Base-by-base conservation (phyloP, 768 basidiomycete species). In the Termitomyces sp. region DNA sequence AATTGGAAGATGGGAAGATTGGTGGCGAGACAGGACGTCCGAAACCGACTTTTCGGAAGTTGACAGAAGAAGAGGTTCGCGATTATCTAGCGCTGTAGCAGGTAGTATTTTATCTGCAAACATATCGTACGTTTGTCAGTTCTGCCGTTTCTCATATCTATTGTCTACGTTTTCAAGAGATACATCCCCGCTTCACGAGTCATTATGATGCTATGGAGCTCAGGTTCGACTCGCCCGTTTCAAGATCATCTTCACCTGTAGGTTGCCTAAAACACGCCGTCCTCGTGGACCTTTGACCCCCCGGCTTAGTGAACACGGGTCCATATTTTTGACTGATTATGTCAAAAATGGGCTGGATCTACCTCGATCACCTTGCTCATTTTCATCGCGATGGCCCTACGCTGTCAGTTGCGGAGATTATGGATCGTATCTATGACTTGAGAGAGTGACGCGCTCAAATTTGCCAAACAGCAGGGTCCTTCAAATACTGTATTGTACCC, bases 61-160 rank as follows among this genome's bases (percentile, higher is more conserved):
- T 99, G 67, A 87, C 86, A 21, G 96, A 99, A 76, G 92, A 96
- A 71, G 97, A 99, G 77, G 92, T 99, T 58, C 84, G 87, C 61
- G 97, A 99, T 75, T 99, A 98, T 75, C 75, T 98, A 69, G 87
- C 92, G 37, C 74, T 94, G 76, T 94, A 86, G 68, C 59, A 57
- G 42, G 57, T 27, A 32, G 17, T 40, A 54, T 41, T 32, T 21
- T 44, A 58, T 51, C 53, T 57, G 54, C 47, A 58, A 61, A 53
- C 54, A 58, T 32, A 43, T 57, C 66, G 68, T 69, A 69, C 65
- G 69, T 72, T 60, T 54, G 8, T 56, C 41, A 49, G 7, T 35
- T 44, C 17, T 38, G 12, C 11, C 27, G 23, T 29, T 27, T 27
- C 25, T 19, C 37, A 38, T 27, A 17, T 25, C 16, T 25, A 27